phyloP scores from a whole-genome alignment of 1,284 basidiomycete species.

The Moesziomyces globuligerus region DNA sequence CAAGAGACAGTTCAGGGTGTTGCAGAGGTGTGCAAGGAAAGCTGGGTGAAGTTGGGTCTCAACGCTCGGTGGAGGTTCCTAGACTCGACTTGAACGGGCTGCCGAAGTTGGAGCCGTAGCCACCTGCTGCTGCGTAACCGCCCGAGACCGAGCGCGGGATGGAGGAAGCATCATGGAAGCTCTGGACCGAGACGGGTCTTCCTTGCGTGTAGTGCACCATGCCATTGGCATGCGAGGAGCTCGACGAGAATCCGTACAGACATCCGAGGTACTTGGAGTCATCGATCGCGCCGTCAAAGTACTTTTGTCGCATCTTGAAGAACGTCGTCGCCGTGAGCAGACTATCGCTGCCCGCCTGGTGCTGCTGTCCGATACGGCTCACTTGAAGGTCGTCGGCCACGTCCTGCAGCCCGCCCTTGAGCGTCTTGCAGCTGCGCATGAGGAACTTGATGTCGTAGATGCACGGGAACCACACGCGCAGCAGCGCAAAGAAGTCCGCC shows the following conservation, averaged over 20 bases:
- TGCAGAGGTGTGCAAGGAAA: constrained; percentile 1
- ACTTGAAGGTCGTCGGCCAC: constrained; percentile 93
- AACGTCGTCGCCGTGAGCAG: constrained; percentile 91
- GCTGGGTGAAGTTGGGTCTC: not conserved
- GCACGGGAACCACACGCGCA: constrained; percentile 93
- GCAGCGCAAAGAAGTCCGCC: constrained; percentile 86
- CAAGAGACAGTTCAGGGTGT: constrained; percentile 10
- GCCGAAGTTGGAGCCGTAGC: constrained; percentile 42
- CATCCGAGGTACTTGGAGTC: constrained; percentile 65
- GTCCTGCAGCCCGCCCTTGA: constrained; percentile 94
- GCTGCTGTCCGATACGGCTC: constrained; percentile 87
- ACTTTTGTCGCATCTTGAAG: constrained; percentile 92
- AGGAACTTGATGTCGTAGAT: constrained; percentile 98
- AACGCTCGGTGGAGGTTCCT: constrained; percentile 33
- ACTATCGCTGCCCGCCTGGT: constrained; percentile 95
- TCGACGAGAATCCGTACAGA: constrained; percentile 63
- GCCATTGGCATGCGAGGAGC: constrained; percentile 48
- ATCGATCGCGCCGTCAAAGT: constrained; percentile 87
- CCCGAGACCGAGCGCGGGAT: constrained; percentile 45
- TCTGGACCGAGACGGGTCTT: constrained; percentile 39
- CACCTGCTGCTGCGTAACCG: constrained; percentile 27
- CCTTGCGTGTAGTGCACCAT: constrained; percentile 50
- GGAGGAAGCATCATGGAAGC: constrained; percentile 43
- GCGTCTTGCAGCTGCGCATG: constrained; percentile 85
- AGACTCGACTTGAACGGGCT: constrained; percentile 46